Evolutionary conservation across 1,284 basidiomycete genomes (phyloP), one percentile per base, ranked within the genome.

Genomic region (Veloporphyrellus conicus): DNA sequence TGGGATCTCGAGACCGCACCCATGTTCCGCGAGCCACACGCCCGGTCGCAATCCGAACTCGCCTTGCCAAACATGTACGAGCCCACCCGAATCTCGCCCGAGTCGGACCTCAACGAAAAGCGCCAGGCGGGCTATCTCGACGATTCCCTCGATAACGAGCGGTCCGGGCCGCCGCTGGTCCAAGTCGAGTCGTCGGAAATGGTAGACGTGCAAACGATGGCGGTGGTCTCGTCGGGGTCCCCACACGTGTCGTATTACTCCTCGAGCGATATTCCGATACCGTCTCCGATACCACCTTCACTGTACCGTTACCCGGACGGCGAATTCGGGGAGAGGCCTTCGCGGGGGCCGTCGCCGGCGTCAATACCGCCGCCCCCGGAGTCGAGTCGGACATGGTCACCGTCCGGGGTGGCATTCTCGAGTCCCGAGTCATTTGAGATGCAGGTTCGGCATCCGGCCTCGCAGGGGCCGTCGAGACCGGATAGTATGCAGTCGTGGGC

Each of bases 21-120:
- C 4, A 88, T 89, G 73, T 84, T 86, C 66, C 72, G 74, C 19
- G 72, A 75, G 31, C 74, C 74, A 15, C 85, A 87, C 55, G 72
- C 67, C 41, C 77, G 82, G 9, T 86, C 86, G 0, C 64, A 72
- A 3, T 85, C 82, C 0, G 84, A 87, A 53, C 55, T 82, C 6
- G 55, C 64, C 9, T 52, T 71, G 31, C 56, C 71, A 28, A 54
- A 57, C 6, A 16, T 43, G 54, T 54, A 84, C 53, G 77, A 79
- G 49, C 75, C 77, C 1, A 69, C 71, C 2, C 57, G 57, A 18
- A 71, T 68, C 40, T 68, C 70, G 7, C 61, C 64, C 19, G 59
- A 62, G 12, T 33, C 49, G 34, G 48, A 56, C 14, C 16, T 37
- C 14, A 42, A 48, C 19, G 61, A 61, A 43, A 60, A 62, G 35